Percentiles rank a stretch among this genome's conserved stretches.
Evolutionary conservation across 768 basidiomycete species (phyloP).

Genomic region (Boletus reticulatus): DNA sequence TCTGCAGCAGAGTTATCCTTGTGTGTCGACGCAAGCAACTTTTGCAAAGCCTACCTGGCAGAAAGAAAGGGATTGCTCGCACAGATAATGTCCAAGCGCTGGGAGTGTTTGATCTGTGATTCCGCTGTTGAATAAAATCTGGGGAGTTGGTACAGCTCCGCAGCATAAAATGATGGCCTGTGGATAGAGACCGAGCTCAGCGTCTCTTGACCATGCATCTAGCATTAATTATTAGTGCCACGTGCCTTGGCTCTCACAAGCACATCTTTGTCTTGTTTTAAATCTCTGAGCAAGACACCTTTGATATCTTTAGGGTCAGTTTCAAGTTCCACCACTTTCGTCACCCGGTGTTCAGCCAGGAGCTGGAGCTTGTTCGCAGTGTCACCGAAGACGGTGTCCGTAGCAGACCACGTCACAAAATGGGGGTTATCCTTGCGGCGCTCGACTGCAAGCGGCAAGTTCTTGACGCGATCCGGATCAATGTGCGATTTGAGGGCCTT

Average conservation of each 20-base stretch:
- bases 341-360: neutral
- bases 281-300: neutral
- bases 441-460: neutral
- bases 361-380: neutral
- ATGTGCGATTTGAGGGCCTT: neutral
- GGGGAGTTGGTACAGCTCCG: neutral
- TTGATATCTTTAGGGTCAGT: neutral
- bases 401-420: neutral
- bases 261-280: neutral
- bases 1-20: neutral
- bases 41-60: neutral
- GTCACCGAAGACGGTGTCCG: neutral
- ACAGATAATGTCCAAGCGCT: neutral
- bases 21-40: neutral
- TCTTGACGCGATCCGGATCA: neutral
- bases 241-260: neutral
- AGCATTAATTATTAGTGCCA: neutral
- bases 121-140: neutral
- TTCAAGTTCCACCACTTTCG: neutral
- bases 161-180: neutral
- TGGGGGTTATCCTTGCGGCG: neutral
- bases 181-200: neutral
- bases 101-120: neutral
- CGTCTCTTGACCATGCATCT: neutral
- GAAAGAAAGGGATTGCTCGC: neutral